These are phyloP conservation scores for Macroventuria anomochaeta DNA, from an alignment of 2,329 filamentous ascomycete species.

Conservation along the genomic window DNA sequence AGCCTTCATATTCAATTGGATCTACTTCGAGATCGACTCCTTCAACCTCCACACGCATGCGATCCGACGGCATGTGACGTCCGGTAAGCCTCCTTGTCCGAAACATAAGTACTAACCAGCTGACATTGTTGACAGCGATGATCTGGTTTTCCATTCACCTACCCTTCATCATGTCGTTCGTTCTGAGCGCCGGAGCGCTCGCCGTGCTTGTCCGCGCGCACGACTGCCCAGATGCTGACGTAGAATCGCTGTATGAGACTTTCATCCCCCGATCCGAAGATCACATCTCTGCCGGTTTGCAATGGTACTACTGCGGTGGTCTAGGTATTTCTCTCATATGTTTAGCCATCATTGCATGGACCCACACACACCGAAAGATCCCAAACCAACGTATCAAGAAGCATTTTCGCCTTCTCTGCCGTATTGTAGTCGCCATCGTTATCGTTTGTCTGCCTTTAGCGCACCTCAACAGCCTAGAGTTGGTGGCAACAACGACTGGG, in stretches of 20 bases:
- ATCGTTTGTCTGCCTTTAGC: slow-evolving; percentile 64
- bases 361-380: slow-evolving; percentile 63
- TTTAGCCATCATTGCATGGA: slow-evolving; percentile 62
- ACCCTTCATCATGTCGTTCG: slow-evolving; percentile 68
- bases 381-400: slow-evolving; percentile 59
- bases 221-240: slow-evolving; percentile 59
- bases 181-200: slow-evolving; percentile 65
- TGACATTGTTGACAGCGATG: slow-evolving; percentile 49
- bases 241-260: slow-evolving; percentile 57
- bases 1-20: slow-evolving; percentile 66
- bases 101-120: neutral
- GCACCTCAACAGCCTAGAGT: slow-evolving; percentile 45
- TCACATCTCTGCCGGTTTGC: slow-evolving; percentile 60
- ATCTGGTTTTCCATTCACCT: slow-evolving; percentile 65
- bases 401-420: slow-evolving; percentile 58
- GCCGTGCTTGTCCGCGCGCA: slow-evolving; percentile 65
- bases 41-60: slow-evolving; percentile 65
- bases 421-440: slow-evolving; percentile 58
- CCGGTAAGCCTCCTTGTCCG: slow-evolving; percentile 44
- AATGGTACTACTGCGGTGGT: slow-evolving; percentile 70
- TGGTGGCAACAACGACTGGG: slow-evolving; percentile 50
- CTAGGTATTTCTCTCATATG: slow-evolving; percentile 62
- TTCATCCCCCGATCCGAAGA: slow-evolving; percentile 59
- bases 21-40: slow-evolving; percentile 69
- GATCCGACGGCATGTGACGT: slow-evolving; percentile 60